Percentiles rank a stretch among this genome's conserved stretches.
Conservation (phyloP, 169 alveolate species). For the Besnoitia besnoiti region DNA sequence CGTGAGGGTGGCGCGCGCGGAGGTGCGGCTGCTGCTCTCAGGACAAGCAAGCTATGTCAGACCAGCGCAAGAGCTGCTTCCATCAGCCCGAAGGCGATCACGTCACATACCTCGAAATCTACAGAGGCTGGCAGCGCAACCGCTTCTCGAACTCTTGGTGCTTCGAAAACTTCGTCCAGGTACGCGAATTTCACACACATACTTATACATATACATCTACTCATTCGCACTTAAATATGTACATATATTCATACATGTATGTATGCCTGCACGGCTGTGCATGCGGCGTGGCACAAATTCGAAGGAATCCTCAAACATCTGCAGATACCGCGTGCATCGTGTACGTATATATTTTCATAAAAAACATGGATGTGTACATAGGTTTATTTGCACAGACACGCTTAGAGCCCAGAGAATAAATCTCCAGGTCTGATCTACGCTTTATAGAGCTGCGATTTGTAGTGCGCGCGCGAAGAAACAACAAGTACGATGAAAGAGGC, state of each 20-base stretch:
- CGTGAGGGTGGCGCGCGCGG: neutral
- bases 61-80: conserved; percentile 94
- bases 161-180: conserved; percentile 96
- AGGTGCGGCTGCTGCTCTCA: conserved; percentile 61
- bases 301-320: no score
- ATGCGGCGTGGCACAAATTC: neutral
- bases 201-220: neutral
- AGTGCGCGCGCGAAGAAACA: no score
- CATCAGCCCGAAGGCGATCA: conserved; percentile 98
- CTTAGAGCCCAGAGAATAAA: no score
- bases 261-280: neutral
- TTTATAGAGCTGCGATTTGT: no score
- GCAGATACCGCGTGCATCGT: no score
- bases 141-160: conserved; percentile 96
- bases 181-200: conserved; percentile 58
- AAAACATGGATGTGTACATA: no score
- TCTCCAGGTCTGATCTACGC: no score
- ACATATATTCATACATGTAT: neutral
- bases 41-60: conserved; percentile 96
- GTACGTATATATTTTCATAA: no score
- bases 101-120: conserved; percentile 94
- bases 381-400: no score
- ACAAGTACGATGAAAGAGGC: no score
- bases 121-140: conserved; percentile 94
- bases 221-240: neutral